These are phyloP conservation scores for Collybia mongolica DNA, from an alignment of 768 basidiomycete species.

Conservation along the genomic window DNA sequence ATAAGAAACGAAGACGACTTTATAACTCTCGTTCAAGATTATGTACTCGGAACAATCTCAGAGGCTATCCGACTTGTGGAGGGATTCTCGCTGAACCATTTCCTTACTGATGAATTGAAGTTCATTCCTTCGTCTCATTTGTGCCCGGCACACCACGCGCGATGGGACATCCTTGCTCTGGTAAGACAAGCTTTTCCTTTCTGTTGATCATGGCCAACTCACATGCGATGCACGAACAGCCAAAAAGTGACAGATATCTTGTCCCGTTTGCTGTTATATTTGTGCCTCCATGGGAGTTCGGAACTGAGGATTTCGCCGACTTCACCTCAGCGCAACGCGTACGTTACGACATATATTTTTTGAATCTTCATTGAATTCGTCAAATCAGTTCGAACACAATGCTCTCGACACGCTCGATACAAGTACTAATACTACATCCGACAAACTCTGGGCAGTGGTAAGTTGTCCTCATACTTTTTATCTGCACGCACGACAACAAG, in stretches of 20 bases:
- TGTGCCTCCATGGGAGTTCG: slow-evolving; percentile 22
- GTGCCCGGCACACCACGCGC: slow-evolving; percentile 18
- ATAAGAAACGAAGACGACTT: slow-evolving; percentile 19
- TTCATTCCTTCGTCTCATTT: slow-evolving; percentile 16
- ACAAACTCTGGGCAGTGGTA: slow-evolving; percentile 25
- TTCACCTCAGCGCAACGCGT: slow-evolving; percentile 15
- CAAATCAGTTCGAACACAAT: slow-evolving; percentile 11
- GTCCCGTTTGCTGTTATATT: slow-evolving; percentile 20
- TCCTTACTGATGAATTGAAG: slow-evolving; percentile 10
- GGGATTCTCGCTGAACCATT: slow-evolving; percentile 1
- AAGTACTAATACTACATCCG: slow-evolving; percentile 6
- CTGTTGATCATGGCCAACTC: too few relatives aligned
- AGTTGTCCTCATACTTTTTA: slow-evolving; percentile 1
- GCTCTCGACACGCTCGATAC: slow-evolving; percentile 14
- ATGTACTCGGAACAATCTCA: slow-evolving; percentile 17
- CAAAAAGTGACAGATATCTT: not conserved
- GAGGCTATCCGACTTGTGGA: slow-evolving; percentile 15
- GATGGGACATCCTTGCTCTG: slow-evolving; percentile 24
- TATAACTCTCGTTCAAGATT: slow-evolving; percentile 13
- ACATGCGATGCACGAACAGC: too few relatives aligned
- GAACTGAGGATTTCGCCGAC: slow-evolving; percentile 17
- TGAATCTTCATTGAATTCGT: not conserved
- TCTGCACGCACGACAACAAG: too few relatives aligned
- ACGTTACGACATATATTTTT: not conserved
- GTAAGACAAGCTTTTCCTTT: slow-evolving; percentile 5